Conservation (phyloP, 805 yeast species). For the Saccharomycopsis sp. region DNA sequence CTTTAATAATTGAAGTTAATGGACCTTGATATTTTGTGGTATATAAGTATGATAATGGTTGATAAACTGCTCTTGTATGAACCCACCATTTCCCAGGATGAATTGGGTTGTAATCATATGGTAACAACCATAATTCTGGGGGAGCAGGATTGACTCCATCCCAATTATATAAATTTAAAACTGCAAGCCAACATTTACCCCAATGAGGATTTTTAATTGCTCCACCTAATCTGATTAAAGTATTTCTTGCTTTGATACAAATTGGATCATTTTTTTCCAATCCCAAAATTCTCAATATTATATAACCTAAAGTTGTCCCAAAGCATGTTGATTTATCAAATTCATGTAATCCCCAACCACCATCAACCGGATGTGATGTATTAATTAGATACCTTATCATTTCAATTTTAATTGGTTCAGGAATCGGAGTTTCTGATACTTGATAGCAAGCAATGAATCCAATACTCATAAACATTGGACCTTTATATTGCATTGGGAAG, state of each 20-base stretch:
- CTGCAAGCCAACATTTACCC: conserved; percentile 90
- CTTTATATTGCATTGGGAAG: conserved; percentile 88
- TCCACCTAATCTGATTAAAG: conserved; percentile 71
- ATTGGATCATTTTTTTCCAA: conserved; percentile 65
- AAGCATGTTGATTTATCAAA: conserved; percentile 90
- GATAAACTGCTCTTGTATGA: conserved; percentile 86
- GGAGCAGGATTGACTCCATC: conserved; percentile 98
- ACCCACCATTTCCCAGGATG: conserved; percentile 99
- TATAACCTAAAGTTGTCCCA: conserved; percentile 86
- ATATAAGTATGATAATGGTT: conserved; percentile 76
- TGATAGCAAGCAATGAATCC: conserved; percentile 75
- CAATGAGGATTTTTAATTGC: conserved; percentile 90
- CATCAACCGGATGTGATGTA: conserved; percentile 92
- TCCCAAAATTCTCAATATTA: conserved; percentile 73
- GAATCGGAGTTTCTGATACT: conserved; percentile 56
- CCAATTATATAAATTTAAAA: conserved; percentile 79
- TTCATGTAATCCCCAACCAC: conserved; percentile 99
- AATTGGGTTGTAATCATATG: conserved; percentile 58
- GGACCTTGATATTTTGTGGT: conserved; percentile 45
- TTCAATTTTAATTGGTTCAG: conserved; percentile 56
- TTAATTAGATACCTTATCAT: conserved; percentile 81
- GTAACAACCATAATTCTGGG: conserved; percentile 85
- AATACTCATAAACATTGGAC: conserved; percentile 95
- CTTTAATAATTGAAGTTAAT: conserved; percentile 50
- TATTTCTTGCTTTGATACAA: conserved; percentile 60